phyloP scores from a whole-genome alignment of 2,329 filamentous ascomycete species.

The Colletotrichum falcatum region DNA sequence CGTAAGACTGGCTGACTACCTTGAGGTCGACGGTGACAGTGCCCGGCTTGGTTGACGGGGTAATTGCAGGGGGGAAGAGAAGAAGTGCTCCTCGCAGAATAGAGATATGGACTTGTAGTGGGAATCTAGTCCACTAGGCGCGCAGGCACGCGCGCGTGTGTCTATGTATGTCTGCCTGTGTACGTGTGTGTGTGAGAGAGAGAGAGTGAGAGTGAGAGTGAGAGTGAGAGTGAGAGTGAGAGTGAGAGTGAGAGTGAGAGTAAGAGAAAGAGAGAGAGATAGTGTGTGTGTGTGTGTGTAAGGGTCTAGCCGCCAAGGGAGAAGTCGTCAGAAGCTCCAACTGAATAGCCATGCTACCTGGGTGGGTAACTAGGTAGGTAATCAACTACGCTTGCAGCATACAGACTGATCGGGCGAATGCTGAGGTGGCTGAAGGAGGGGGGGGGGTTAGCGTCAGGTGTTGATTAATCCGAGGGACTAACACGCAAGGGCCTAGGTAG shows the following conservation, averaged over 20 bases:
- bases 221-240: no score
- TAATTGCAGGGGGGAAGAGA: not conserved
- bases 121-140: not conserved
- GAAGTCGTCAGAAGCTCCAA: not conserved
- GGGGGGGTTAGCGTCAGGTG: constrained; percentile 21
- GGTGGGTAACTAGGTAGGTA: no score
- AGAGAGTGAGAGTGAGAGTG: no score
- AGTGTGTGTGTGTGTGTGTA: no score
- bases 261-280: no score
- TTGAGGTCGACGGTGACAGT: constrained; percentile 4
- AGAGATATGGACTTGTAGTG: constrained; percentile 17
- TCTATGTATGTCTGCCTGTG: not conserved
- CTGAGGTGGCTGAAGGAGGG: constrained; percentile 11
- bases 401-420: not conserved
- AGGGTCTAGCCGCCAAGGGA: not conserved
- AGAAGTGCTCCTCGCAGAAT: not conserved
- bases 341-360: constrained; percentile 7
- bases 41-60: not conserved
- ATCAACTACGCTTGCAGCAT: constrained; percentile 19
- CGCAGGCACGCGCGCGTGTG: not conserved
- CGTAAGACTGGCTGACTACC: constrained; percentile 26
- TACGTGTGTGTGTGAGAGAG: not conserved
- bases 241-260: no score
- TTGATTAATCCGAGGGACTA: constrained; percentile 9
- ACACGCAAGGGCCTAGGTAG: not conserved